Percentiles rank a stretch among this genome's conserved stretches.
These are phyloP conservation scores for Gossypium schwendimanii DNA, from an alignment of 441 rosid genomes.

Conservation along the genomic window DNA sequence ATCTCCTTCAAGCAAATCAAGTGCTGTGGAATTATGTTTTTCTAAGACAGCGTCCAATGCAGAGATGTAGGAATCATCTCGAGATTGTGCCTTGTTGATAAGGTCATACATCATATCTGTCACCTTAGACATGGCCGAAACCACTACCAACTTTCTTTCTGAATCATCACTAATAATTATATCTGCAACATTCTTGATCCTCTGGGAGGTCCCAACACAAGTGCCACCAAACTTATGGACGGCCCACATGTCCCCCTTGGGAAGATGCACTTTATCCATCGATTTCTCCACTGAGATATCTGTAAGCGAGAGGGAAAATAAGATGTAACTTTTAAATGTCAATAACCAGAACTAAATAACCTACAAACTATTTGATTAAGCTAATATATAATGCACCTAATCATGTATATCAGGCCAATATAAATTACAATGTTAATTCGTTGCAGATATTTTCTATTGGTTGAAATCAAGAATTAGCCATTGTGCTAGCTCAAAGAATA, in stretches of 20 bases:
- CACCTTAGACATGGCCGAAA: conserved; percentile 94
- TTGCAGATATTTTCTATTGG: neutral
- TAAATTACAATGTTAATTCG: neutral
- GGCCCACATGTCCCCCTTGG: conserved; percentile 72
- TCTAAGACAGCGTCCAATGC: conserved; percentile 72
- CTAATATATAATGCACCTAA: neutral
- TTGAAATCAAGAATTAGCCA: neutral
- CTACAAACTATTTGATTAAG: neutral
- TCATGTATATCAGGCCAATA: neutral
- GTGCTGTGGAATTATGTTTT: conserved; percentile 67
- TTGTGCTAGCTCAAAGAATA: neutral
- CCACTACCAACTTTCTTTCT: conserved; percentile 79
- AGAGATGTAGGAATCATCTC: conserved; percentile 73
- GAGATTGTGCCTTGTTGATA: conserved; percentile 63
- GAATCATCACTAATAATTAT: conserved; percentile 53
- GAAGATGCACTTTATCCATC: conserved; percentile 45
- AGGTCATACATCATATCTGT: conserved; percentile 95
- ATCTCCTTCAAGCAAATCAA: conserved; percentile 73
- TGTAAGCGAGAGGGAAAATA: conserved; percentile 16
- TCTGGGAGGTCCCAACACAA: conserved; percentile 79
- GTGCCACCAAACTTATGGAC: conserved; percentile 97
- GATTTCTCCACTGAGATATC: conserved; percentile 48
- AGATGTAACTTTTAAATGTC: neutral
- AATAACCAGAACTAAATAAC: neutral
- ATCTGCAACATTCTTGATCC: conserved; percentile 81